Conservation (phyloP, 1,284 basidiomycete species). For the Tremellales sp. region DNA sequence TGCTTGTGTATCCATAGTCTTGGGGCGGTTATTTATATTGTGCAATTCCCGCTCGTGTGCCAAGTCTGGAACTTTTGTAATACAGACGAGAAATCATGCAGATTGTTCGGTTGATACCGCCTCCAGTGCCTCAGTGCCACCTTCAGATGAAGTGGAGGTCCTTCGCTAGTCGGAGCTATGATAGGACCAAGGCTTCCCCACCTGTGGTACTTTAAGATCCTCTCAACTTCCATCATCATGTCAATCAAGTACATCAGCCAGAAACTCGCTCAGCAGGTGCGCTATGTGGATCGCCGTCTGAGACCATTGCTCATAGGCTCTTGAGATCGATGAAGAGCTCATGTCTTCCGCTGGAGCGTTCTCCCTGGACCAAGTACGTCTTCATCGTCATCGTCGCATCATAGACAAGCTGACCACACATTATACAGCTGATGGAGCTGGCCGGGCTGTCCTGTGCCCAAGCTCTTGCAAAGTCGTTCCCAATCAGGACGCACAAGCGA, state of each 20-base stretch:
- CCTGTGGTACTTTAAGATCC: too few relatives aligned
- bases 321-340: slow-evolving; percentile 84
- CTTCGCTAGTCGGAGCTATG: too few relatives aligned
- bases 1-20: too few relatives aligned
- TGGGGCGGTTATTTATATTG: too few relatives aligned
- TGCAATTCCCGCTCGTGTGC: too few relatives aligned
- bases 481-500: slow-evolving; percentile 59
- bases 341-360: slow-evolving; percentile 81
- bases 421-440: slow-evolving; percentile 84
- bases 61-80: too few relatives aligned
- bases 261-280: slow-evolving; percentile 73
- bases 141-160: too few relatives aligned
- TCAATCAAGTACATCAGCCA: slow-evolving; percentile 70
- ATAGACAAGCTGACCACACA: not conserved
- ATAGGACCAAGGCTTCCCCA: too few relatives aligned
- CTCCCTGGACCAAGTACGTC: slow-evolving; percentile 76
- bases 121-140: too few relatives aligned
- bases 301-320: too few relatives aligned
- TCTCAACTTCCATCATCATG: slow-evolving; percentile 58
- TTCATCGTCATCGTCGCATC: not conserved
- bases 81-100: too few relatives aligned
- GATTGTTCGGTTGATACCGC: too few relatives aligned
- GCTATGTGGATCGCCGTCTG: slow-evolving; percentile 8
- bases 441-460: slow-evolving; percentile 96
- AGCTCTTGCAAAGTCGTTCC: slow-evolving; percentile 72